A percentile compares a stretch with the other conserved stretches of the same genome.
phyloP scores from a whole-genome alignment of 106 monocot genomes.

The Posidonia australis region DNA sequence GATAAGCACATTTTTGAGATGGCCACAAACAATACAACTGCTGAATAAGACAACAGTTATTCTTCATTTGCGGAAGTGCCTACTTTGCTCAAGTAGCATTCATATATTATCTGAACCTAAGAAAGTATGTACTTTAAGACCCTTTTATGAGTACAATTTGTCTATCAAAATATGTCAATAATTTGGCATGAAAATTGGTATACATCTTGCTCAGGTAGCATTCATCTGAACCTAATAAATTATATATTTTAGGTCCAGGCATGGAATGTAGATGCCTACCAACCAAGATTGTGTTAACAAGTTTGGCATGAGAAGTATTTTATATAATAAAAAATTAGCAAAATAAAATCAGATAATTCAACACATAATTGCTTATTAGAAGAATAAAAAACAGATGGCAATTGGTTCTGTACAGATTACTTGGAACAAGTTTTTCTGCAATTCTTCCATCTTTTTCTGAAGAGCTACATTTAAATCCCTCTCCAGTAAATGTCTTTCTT shows the following conservation, averaged over 20 bases:
- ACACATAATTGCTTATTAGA: background rate
- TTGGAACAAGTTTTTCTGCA: conserved; percentile 76
- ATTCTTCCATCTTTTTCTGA: conserved; percentile 57
- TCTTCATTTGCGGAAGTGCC: no score
- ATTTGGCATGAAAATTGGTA: background rate
- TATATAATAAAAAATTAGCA: background rate
- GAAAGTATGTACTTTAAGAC: no score
- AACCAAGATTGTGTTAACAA: background rate
- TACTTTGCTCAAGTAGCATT: no score
- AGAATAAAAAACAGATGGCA: background rate
- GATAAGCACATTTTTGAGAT: background rate
- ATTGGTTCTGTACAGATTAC: conserved; percentile 22
- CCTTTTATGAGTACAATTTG: background rate
- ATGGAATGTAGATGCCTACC: background rate
- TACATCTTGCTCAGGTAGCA: no score
- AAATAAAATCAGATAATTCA: background rate
- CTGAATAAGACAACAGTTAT: background rate
- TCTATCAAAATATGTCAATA: background rate
- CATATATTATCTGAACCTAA: no score
- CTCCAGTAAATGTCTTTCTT: conserved; percentile 83
- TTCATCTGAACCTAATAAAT: background rate
- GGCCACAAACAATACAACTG: background rate
- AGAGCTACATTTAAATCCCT: conserved; percentile 60
- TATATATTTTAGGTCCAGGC: background rate
- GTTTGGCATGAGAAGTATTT: background rate